A percentile compares a stretch with the other conserved stretches of the same genome.
Evolutionary conservation across 306 rosid genomes (phyloP).

Genomic region (Cucurbita moschata): DNA sequence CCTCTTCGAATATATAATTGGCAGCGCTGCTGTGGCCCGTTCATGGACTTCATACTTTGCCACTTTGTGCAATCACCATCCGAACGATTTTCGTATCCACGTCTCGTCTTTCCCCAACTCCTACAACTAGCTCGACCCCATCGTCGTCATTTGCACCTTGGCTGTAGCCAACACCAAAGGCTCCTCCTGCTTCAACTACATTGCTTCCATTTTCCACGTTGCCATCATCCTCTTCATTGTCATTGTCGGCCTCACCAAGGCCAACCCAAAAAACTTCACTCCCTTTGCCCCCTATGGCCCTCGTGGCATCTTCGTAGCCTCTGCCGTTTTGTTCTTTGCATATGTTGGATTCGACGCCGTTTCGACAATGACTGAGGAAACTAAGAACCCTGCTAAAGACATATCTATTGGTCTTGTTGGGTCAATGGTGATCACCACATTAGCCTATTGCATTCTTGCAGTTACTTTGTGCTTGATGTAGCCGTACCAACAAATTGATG

Average conservation of each 20-base stretch:
- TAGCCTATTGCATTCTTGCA: constrained; percentile 38
- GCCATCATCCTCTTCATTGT: constrained; percentile 45
- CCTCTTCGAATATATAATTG: constrained; percentile 46
- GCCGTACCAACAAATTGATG: not conserved
- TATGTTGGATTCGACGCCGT: constrained; percentile 76
- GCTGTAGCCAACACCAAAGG: constrained; percentile 69
- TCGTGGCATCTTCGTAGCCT: constrained; percentile 45
- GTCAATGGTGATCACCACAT: constrained; percentile 46
- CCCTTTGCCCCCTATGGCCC: constrained; percentile 18
- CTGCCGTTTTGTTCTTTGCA: constrained; percentile 74
- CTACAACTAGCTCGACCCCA: constrained; percentile 52
- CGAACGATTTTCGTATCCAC: constrained; percentile 45
- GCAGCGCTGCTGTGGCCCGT: constrained; percentile 63
- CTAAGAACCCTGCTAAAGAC: constrained; percentile 59
- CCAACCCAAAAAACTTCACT: constrained; percentile 34
- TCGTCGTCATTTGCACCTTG: constrained; percentile 24
- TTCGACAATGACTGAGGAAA: constrained; percentile 78
- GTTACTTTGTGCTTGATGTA: constrained; percentile 69
- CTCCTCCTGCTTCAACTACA: constrained; percentile 65
- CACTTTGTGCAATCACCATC: constrained; percentile 36
- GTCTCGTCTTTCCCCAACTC: not conserved
- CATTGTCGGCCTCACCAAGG: constrained; percentile 52
- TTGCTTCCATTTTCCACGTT: constrained; percentile 52
- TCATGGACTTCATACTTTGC: constrained; percentile 78
- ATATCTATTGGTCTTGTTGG: constrained; percentile 79